Conservation (phyloP, 106 monocot genomes). For the Iris macrosiphon region DNA sequence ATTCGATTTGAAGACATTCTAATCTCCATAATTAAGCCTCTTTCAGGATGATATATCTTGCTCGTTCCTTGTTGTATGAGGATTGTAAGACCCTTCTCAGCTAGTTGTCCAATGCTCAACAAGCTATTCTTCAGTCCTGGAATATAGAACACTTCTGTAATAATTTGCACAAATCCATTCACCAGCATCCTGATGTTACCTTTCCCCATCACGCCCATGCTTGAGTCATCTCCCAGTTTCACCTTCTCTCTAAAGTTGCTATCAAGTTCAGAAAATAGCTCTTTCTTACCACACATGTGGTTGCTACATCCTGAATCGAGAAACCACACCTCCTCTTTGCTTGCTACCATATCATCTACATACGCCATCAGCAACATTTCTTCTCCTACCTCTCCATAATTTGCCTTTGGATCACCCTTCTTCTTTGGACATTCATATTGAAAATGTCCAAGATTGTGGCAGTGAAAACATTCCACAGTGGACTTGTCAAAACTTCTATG, state of each 20-base stretch:
- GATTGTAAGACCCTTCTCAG: not conserved
- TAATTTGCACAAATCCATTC: not conserved
- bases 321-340: conserved; percentile 2
- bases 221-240: not conserved
- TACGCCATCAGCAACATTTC: too few relatives aligned
- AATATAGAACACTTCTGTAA: not conserved
- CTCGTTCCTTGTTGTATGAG: not conserved
- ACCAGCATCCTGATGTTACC: not conserved
- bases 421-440: too few relatives aligned
- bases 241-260: not conserved
- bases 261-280: not conserved
- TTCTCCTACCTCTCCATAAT: too few relatives aligned
- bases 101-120: conserved; percentile 1
- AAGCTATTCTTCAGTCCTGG: not conserved
- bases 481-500: too few relatives aligned
- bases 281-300: not conserved
- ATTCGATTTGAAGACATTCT: not conserved
- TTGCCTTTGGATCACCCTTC: too few relatives aligned
- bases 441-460: too few relatives aligned
- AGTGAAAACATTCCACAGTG: too few relatives aligned
- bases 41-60: not conserved
- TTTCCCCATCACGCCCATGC: not conserved
- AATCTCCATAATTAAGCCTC: not conserved
- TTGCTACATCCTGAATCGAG: conserved; percentile 1
- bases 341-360: too few relatives aligned